Evolutionary conservation across 2,329 filamentous ascomycete species (phyloP), one percentile per base, ranked within the genome.

Genomic region (Bipolaris bicolor): DNA sequence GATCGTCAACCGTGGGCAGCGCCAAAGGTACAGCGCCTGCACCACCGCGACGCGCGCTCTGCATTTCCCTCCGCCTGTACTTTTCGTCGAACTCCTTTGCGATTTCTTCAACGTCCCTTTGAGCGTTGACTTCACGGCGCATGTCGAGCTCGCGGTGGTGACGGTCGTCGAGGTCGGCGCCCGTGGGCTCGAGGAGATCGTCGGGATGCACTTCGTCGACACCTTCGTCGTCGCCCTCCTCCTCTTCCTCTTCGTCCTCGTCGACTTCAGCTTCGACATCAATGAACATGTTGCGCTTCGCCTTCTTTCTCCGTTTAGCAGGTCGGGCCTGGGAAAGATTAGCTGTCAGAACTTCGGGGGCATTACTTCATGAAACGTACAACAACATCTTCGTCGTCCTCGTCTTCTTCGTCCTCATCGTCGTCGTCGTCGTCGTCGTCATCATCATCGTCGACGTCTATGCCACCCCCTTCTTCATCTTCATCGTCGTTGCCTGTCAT

Each of bases 261-360:
- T 98, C 95, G 67, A 99, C 95, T 79, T 97, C 95, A 76, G 95
- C 95, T 83, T 99, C 95, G 71, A 94, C 91, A 87, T 99, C 95
- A 79, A 99, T 88, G 86, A 97, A 97, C 71, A 90, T 88, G 68
- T 91, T 91, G 62, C 91, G 87, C 63, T 85, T 85, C 64, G 90
- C 87, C 75, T 86, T 87, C 76, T 88, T 89, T 72, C 83, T 79
- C 56, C 93, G 90, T 78, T 98, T 98, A 68, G 90, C 86, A 55
- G 91, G 90, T 71, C 91, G 86, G 56, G 83, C 84, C 84, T 88
- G 67, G 40, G 33, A 52, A 36, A 10, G 7, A 58, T 76, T 59
- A 74, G 65, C 58, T 59, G 22, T n/a, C 16, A 29, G 13, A 44
- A 26, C 22, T 20, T 13, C 33, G 2, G 31, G 40, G 47, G 48